phyloP scores from a whole-genome alignment of 306 rosid genomes.

The Argentina anserina region DNA sequence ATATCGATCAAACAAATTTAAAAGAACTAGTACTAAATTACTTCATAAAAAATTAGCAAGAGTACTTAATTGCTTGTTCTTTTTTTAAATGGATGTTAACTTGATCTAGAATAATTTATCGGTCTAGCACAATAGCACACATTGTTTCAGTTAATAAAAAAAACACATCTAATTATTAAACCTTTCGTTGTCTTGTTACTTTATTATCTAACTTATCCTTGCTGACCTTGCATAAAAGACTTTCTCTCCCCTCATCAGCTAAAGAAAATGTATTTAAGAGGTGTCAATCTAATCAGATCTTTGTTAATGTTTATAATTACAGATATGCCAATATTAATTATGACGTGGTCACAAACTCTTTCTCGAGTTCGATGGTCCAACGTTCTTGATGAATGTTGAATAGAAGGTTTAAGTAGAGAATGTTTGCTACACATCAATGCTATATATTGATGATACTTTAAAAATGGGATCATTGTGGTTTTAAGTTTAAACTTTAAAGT shows the following conservation, averaged over 20 bases:
- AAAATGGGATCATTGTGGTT: not conserved
- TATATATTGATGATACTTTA: not conserved
- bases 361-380: not conserved
- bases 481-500: too few species aligned
- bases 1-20: conserved; percentile 7
- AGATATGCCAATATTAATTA: not conserved
- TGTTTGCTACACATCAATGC: not conserved
- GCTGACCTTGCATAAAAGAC: not conserved
- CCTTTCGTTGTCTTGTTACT: conserved; percentile 4
- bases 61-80: not conserved
- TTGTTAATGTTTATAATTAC: not conserved
- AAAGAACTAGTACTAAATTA: not conserved
- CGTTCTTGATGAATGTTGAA: not conserved
- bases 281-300: not conserved
- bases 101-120: not conserved
- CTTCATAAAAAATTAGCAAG: conserved; percentile 3
- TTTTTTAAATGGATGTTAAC: conserved; percentile 12
- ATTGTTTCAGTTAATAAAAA: not conserved
- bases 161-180: too few species aligned
- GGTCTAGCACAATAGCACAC: not conserved
- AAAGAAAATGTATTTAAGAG: not conserved
- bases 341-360: not conserved
- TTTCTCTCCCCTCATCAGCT: not conserved
- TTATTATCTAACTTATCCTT: not conserved
- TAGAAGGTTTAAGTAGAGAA: not conserved